phyloP scores from a whole-genome alignment of 805 yeast genomes.

The Pichia kluyveri region DNA sequence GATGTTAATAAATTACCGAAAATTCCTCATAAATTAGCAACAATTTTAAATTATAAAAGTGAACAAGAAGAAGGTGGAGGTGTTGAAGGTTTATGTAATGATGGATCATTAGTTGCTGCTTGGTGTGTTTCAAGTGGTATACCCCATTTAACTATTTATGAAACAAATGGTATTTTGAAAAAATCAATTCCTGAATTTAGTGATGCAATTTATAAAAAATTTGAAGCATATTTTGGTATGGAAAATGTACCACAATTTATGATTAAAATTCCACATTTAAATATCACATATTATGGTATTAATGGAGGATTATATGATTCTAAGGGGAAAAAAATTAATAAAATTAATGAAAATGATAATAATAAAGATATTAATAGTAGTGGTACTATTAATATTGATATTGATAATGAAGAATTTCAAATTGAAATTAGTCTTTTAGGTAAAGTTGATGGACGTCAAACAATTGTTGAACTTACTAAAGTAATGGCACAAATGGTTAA shows the following conservation, averaged over 20 bases:
- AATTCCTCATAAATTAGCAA: slow-evolving; percentile 69
- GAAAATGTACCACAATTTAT: slow-evolving; percentile 53
- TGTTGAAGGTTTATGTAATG: slow-evolving; percentile 66
- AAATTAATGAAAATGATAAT: neutral
- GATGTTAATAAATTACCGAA: slow-evolving; percentile 69
- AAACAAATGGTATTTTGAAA: slow-evolving; percentile 62
- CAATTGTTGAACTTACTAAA: slow-evolving; percentile 79
- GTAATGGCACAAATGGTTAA: slow-evolving; percentile 73
- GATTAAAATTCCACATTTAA: slow-evolving; percentile 61
- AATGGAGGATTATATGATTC: slow-evolving; percentile 22
- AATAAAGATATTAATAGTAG: slow-evolving; percentile 6
- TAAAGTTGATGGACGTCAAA: slow-evolving; percentile 77
- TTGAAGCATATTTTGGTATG: slow-evolving; percentile 68
- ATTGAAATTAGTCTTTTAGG: slow-evolving; percentile 63
- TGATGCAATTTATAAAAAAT: slow-evolving; percentile 45
- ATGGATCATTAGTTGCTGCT: slow-evolving; percentile 66
- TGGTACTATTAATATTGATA: slow-evolving; percentile 13
- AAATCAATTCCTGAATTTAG: slow-evolving; percentile 46
- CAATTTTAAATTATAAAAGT: slow-evolving; percentile 62
- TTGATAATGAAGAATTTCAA: slow-evolving; percentile 28
- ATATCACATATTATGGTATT: slow-evolving; percentile 36
- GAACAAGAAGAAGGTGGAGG: slow-evolving; percentile 89
- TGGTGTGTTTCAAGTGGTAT: slow-evolving; percentile 93
- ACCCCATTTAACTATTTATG: slow-evolving; percentile 63
- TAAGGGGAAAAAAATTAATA: neutral